phyloP scores from a whole-genome alignment of 2,329 filamentous ascomycete species.

The Aspergillus sp. region DNA sequence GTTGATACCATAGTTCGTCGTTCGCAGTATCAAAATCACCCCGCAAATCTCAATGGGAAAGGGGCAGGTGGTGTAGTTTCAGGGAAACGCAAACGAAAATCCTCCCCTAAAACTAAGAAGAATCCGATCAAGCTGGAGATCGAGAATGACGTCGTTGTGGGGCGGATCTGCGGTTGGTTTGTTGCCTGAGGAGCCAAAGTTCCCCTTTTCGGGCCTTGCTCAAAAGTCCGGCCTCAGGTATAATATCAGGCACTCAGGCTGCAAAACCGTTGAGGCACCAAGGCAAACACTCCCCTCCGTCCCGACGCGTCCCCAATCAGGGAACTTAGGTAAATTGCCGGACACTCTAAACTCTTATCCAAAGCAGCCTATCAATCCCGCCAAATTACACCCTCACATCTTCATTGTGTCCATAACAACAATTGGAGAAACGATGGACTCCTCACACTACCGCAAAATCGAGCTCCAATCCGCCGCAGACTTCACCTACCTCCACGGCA shows the following conservation, averaged over 20 bases:
- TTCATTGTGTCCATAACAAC: not conserved
- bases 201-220: not conserved
- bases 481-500: slow-evolving; percentile 50
- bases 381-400: not conserved
- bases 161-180: slow-evolving; percentile 7
- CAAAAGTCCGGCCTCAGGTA: too few relatives aligned
- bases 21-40: not conserved
- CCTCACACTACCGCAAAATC: slow-evolving; percentile 49
- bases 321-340: too few relatives aligned
- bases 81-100: not conserved
- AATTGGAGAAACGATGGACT: slow-evolving; percentile 21
- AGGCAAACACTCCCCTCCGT: not conserved
- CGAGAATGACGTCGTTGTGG: slow-evolving; percentile 24
- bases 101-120: not conserved
- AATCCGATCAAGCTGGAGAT: slow-evolving; percentile 7
- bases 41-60: not conserved
- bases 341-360: not conserved
- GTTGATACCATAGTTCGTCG: not conserved
- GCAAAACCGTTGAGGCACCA: not conserved
- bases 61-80: not conserved
- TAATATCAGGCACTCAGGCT: not conserved
- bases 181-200: slow-evolving; percentile 14
- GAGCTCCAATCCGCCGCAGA: slow-evolving; percentile 52
- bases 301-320: not conserved
- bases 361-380: not conserved